Evolutionary conservation across 805 yeast genomes (phyloP), one percentile per base, ranked within the genome.

Genomic region (Sugiyamaella marilandica): DNA sequence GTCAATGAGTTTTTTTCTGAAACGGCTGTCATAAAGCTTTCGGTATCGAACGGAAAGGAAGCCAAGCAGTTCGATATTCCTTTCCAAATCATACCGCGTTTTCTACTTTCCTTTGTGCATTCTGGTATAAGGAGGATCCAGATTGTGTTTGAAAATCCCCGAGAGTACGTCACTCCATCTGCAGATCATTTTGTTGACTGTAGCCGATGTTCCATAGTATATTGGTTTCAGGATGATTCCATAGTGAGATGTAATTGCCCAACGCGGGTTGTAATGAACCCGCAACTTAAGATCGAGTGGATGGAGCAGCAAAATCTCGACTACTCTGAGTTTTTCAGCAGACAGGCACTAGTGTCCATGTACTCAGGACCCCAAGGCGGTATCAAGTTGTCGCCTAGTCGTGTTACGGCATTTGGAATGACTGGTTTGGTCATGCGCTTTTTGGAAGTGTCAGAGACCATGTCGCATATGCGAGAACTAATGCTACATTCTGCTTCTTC

Each of bases 361-460:
- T 29, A 29, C 26, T 10, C 49, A 2, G 44, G 37, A 14, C 43
- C 43, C 13, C 49, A 45, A 18, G 49, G 49, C 3, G 48, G 43
- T 9, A 16, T 45, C 35, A 50, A 45, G 29, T 31, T 56, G 24
- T 29, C 54, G 4, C 59, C 59, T 3, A 45, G 49, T 19, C 49
- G 45, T 39, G 68, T 82, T 51, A 72, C 82, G 3, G 75, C 76
- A 50, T 78, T 78, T 56, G 95, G 95, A 0, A 67, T 85, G 4
- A 82, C 81, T 51, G 82, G 79, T 49, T 76, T 77, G 37, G 82
- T 87, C 5, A 78, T 87, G 80, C 71, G 92, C 54, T 74, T 83
- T 19, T 68, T 88, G 70, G 92, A 87, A 65, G 80, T 86, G 3
- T 78, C 89, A 41, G 94, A 87, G 66, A 84, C 84, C 9, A 85